Conservation (phyloP, 2,329 filamentous ascomycete species). For the Seiridium unicorne region DNA sequence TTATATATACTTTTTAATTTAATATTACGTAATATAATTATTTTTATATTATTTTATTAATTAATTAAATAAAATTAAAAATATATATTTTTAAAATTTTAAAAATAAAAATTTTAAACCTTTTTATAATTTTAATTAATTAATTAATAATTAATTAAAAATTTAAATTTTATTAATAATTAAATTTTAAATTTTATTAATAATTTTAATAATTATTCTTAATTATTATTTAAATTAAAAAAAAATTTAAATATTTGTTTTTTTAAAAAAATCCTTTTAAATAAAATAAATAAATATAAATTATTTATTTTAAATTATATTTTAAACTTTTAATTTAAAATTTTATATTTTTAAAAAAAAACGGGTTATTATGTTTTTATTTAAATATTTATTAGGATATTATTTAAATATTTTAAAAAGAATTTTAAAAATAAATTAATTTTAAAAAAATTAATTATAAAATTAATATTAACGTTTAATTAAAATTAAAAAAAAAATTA, state of each 20-base stretch:
- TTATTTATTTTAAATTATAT: background rate
- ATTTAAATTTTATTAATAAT: background rate
- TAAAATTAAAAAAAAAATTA: background rate
- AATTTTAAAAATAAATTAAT: background rate
- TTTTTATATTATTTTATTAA: background rate
- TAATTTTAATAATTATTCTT: background rate
- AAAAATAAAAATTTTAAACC: background rate
- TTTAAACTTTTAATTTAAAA: background rate
- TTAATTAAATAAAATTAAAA: background rate
- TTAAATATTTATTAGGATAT: background rate
- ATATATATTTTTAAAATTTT: background rate
- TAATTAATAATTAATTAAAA: background rate
- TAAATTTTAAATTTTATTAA: background rate
- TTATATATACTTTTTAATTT: background rate
- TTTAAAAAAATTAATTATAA: background rate
- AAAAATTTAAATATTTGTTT: background rate
- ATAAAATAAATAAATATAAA: background rate
- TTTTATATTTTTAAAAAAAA: background rate
- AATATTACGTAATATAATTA: background rate
- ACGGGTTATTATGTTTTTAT: background rate
- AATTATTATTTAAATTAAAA: background rate
- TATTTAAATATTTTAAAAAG: background rate
- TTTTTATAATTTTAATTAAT: background rate
- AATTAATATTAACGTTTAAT: background rate
- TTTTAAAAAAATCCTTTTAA: background rate